Evolutionary conservation across 257 asterid genomes (phyloP).

Genomic region (Fraxinus excelsior): DNA sequence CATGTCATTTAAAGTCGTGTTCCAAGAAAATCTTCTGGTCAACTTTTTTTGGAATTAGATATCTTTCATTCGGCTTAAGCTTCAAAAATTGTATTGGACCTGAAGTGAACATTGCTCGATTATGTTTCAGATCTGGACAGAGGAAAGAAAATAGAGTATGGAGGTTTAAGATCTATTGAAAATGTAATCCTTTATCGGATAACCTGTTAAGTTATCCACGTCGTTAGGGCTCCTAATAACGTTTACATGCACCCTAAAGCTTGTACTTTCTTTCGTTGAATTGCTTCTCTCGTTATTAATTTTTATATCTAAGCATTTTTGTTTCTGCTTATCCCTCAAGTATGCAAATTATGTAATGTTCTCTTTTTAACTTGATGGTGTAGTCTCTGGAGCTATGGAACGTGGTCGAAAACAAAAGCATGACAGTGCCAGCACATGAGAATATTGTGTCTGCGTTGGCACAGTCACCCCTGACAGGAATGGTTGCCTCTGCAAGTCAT

Average conservation of each 20-base stretch:
- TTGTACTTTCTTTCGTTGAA: neutral
- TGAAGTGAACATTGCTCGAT: neutral
- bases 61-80: neutral
- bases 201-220: neutral
- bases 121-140: neutral
- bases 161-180: neutral
- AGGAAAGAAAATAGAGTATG: neutral
- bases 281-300: neutral
- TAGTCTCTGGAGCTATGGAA: constrained; percentile 94
- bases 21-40: neutral
- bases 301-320: neutral
- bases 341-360: neutral
- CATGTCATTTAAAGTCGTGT: neutral
- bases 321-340: neutral
- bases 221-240: neutral
- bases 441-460: constrained; percentile 78
- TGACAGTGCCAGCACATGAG: constrained; percentile 88
- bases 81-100: neutral
- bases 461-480: constrained; percentile 79
- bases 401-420: constrained; percentile 84
- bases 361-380: constrained; percentile 15
- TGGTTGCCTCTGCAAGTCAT: constrained; percentile 98
- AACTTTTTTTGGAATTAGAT: neutral
- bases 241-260: neutral
- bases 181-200: neutral